phyloP scores from a whole-genome alignment of 2,329 filamentous ascomycete genomes.

The Verruconis gallopava region DNA sequence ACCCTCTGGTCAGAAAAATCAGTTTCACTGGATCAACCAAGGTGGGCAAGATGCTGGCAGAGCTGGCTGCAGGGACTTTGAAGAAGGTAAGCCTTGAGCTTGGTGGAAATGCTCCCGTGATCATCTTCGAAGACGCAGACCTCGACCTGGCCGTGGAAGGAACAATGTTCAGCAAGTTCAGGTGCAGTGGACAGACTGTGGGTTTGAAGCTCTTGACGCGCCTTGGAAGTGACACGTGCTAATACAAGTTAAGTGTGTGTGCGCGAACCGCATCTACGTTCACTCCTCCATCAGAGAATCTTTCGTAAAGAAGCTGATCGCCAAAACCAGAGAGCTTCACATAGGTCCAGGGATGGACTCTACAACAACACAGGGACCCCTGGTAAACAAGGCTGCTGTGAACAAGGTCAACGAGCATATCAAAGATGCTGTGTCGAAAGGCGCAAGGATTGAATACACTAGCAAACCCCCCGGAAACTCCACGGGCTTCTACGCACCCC shows the following conservation, averaged over 20 bases:
- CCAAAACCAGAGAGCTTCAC: conserved; percentile 3
- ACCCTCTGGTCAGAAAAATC: conserved; percentile 9
- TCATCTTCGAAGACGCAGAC: conserved; percentile 13
- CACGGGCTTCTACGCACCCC: conserved; percentile 8
- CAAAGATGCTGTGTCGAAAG: conserved; percentile 7
- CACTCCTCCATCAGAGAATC: conserved; percentile 27
- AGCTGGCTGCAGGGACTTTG: conserved; percentile 9
- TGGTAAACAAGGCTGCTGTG: conserved; percentile 9
- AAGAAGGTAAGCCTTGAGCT: conserved; percentile 12
- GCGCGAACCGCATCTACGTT: conserved; percentile 16
- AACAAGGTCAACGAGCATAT: conserved; percentile 9
- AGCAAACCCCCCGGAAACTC: conserved; percentile 5
- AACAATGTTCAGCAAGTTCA: conserved; percentile 11
- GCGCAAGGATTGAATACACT: conserved; percentile 10
- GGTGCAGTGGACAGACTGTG: conserved; percentile 10
- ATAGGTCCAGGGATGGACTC: conserved; percentile 6
- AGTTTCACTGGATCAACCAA: conserved; percentile 11
- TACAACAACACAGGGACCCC: conserved; percentile 10
- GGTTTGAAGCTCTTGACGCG: too few relatives aligned
- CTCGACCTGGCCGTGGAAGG: conserved; percentile 8
- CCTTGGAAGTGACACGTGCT: too few relatives aligned
- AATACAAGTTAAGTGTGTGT: too few relatives aligned
- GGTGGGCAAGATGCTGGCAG: conserved; percentile 11
- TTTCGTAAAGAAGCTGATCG: conserved; percentile 15
- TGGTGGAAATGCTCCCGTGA: conserved; percentile 12